These are phyloP conservation scores for Talinum fruticosum DNA, from an alignment of 148 eudicot species.

Conservation along the genomic window DNA sequence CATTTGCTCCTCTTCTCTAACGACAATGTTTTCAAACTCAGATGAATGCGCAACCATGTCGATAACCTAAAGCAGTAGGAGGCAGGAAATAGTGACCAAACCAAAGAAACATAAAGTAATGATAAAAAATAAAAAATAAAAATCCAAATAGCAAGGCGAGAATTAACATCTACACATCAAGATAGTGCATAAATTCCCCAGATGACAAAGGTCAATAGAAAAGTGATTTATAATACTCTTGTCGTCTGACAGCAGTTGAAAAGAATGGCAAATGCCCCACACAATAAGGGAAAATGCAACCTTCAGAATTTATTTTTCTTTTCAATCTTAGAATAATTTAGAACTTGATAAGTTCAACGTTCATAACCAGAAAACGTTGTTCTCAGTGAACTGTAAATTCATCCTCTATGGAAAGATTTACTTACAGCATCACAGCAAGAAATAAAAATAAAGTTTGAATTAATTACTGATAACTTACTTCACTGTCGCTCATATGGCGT, in stretches of 20 bases:
- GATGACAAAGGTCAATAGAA: background rate
- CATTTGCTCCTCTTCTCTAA: conserved; percentile 94
- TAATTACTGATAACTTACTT: conserved; percentile 44
- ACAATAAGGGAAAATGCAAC: too few relatives aligned
- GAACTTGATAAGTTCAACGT: background rate
- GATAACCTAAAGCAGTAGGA: conserved; percentile 55
- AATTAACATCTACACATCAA: background rate
- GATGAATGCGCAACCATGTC: conserved; percentile 99
- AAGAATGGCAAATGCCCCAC: background rate
- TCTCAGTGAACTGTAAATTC: background rate
- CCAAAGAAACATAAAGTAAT: conserved; percentile 3
- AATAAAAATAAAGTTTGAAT: background rate
- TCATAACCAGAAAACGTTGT: background rate
- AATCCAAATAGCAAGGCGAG: background rate
- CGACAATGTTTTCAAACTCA: conserved; percentile 95
- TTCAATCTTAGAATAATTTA: background rate
- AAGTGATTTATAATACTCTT: background rate
- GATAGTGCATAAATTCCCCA: background rate
- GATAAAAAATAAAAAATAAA: background rate
- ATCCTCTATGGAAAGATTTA: too few relatives aligned
- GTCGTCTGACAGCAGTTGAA: background rate
- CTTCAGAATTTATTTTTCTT: background rate
- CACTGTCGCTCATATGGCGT: conserved; percentile 96
- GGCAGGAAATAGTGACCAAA: conserved; percentile 2
- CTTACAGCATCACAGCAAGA: background rate